Base-by-base conservation (phyloP, 371 early-diverging fungal genomes). In the Mucor sp. region DNA sequence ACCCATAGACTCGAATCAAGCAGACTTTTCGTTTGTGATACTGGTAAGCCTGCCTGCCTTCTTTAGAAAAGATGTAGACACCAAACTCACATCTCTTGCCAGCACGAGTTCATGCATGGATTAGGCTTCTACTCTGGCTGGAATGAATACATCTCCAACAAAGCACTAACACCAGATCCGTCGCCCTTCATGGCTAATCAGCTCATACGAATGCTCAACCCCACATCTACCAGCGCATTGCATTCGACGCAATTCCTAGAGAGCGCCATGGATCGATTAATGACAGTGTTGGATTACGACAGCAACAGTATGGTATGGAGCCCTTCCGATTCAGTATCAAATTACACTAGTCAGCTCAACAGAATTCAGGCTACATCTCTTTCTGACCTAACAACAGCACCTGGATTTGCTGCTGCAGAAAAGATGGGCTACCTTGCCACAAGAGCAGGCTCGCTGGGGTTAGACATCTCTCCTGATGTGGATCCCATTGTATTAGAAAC, bases 51-150 rank as follows among this genome's bases (percentile, higher is more conserved):
- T 25, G 9, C 4, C 37, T n/a, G 50, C 14, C n/a, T n/a, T n/a
- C n/a, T n/a, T n/a, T n/a, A n/a, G n/a, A n/a, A n/a, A n/a, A n/a
- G n/a, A n/a, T n/a, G 2, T 59, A 19, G n/a, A 12, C n/a, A 43
- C 15, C 17, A 43, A 17, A 17, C 12, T 44, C 44, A 19, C 17
- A 53, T 14, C 23, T 15, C 25, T 11, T 35, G 12, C 9, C 33
- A 75, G 74, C 90, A 90, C 59, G 90, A 90, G 65, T 72, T 90
- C 9, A 76, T 89, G 32, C 90, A 90, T 72, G 90, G 90, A 0
- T 66, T 90, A 17, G 90, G 89, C 2, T 86, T 89, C 62, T 78
- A 84, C 25, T 79, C 86, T 6, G 72, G 69, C 23, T 84, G 85
- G 80, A 73, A 74, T 17, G 71, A 82, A 32, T 70, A 74, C 35